Conservation (phyloP, 441 rosid genomes). For the Populus hybrid region DNA sequence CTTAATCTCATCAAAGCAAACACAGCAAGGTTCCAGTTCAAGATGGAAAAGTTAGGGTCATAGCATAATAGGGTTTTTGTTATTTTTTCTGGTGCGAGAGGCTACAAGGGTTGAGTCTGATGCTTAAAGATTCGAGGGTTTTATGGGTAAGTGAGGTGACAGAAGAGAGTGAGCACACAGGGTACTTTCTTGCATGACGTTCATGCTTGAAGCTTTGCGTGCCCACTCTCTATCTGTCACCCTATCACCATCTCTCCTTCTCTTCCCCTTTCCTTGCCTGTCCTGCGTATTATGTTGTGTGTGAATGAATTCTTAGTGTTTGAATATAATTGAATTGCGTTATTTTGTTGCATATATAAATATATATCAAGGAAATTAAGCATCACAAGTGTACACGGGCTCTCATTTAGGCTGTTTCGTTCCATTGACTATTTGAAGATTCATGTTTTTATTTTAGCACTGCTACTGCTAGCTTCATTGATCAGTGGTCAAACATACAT, state of each 20-base stretch:
- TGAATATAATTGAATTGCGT: too few relatives aligned
- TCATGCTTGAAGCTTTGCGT: conserved; percentile 73
- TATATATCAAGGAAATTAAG: too few relatives aligned
- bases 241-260: conserved; percentile 30
- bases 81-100: neutral
- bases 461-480: too few relatives aligned
- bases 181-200: conserved; percentile 60
- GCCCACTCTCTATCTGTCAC: conserved; percentile 88
- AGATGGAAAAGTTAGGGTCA: conserved; percentile 11
- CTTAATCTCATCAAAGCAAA: conserved; percentile 27
- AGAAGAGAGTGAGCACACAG: conserved; percentile 97
- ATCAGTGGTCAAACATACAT: too few relatives aligned
- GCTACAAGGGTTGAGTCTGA: neutral
- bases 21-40: conserved; percentile 3
- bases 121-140: neutral
- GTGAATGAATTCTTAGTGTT: neutral
- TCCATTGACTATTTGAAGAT: too few relatives aligned
- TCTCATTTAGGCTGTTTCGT: too few relatives aligned
- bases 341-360: too few relatives aligned
- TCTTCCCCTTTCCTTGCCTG: neutral
- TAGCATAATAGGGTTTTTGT: neutral
- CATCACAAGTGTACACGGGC: too few relatives aligned
- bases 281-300: neutral
- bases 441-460: too few relatives aligned
- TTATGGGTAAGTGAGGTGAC: conserved; percentile 62